Evolutionary conservation across 1,284 basidiomycete genomes (phyloP).

Genomic region (Cryptococcus floricola): DNA sequence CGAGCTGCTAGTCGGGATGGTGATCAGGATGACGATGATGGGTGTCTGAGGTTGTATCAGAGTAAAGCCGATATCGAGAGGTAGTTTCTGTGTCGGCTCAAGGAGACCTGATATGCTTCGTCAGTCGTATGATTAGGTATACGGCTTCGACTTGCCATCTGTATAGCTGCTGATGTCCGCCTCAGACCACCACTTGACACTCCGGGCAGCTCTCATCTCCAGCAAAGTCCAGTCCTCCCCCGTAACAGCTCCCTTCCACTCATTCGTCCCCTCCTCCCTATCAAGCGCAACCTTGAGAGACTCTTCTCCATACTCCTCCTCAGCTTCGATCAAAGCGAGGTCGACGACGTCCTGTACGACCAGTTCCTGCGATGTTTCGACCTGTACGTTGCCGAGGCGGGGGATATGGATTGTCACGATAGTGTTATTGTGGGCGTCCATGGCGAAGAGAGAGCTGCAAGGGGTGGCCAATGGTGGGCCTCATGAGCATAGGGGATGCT

Average conservation of each 20-base stretch:
- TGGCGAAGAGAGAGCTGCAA: not conserved
- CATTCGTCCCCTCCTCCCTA: not conserved
- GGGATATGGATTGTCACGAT: no score
- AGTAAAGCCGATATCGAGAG: not conserved
- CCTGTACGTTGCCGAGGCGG: no score
- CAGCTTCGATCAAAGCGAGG: constrained; percentile 4
- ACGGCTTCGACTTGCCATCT: constrained; percentile 11
- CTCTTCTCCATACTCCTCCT: constrained; percentile 2
- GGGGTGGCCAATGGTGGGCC: not conserved
- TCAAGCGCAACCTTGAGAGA: not conserved
- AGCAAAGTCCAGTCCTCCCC: constrained; percentile 17
- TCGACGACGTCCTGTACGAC: constrained; percentile 4
- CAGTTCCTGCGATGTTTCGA: no score
- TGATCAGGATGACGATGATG: constrained; percentile 5
- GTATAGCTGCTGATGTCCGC: constrained; percentile 15
- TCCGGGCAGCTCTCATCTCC: constrained; percentile 7
- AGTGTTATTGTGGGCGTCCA: not conserved
- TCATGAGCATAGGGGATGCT: no score
- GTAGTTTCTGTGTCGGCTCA: not conserved
- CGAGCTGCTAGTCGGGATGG: constrained; percentile 18
- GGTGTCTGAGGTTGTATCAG: constrained; percentile 15
- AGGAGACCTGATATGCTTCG: constrained; percentile 8
- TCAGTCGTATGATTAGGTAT: not conserved
- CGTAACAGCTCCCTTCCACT: constrained; percentile 1
- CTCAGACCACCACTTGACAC: constrained; percentile 30